phyloP scores from a whole-genome alignment of 257 asterid genomes.

The Lycium ferocissimum region DNA sequence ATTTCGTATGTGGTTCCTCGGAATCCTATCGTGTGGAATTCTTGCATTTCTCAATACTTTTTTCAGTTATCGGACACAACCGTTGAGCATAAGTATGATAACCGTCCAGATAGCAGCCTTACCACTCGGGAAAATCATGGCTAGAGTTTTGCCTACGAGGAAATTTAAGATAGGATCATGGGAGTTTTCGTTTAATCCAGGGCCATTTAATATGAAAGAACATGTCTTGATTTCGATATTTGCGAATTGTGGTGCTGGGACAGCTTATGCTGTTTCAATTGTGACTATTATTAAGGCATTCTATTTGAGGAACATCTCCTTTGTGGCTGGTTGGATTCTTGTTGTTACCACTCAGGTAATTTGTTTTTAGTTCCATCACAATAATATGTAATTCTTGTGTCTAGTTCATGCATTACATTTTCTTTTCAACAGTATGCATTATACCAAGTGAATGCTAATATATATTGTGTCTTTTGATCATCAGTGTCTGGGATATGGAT shows the following conservation, averaged over 20 bases:
- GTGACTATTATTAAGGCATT: slow-evolving; percentile 30
- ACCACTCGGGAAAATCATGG: slow-evolving; percentile 20
- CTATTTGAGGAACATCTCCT: slow-evolving; percentile 27
- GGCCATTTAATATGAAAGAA: slow-evolving; percentile 30
- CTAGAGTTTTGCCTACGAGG: slow-evolving; percentile 23
- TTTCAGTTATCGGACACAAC: slow-evolving; percentile 27
- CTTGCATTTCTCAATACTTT: slow-evolving; percentile 30
- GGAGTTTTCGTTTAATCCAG: slow-evolving; percentile 26
- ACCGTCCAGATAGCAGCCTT: slow-evolving; percentile 27
- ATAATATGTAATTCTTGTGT: background rate
- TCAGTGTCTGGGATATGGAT: slow-evolving; percentile 27
- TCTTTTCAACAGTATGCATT: background rate
- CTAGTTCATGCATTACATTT: background rate
- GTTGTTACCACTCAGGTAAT: slow-evolving; percentile 29
- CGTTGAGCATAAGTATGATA: slow-evolving; percentile 23
- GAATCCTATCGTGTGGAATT: background rate
- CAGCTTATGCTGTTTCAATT: slow-evolving; percentile 33
- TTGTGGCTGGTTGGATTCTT: slow-evolving; percentile 31
- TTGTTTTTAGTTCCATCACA: background rate
- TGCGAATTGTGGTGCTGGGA: slow-evolving; percentile 27
- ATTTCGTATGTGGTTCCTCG: slow-evolving; percentile 32
- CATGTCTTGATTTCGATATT: slow-evolving; percentile 28
- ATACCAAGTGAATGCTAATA: background rate
- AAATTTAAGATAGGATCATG: slow-evolving; percentile 15
- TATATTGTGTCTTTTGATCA: background rate